A percentile compares a stretch with the other conserved stretches of the same genome.
Evolutionary conservation across 2,329 filamentous ascomycete species (phyloP).

Genomic region (Alternaria triticina): DNA sequence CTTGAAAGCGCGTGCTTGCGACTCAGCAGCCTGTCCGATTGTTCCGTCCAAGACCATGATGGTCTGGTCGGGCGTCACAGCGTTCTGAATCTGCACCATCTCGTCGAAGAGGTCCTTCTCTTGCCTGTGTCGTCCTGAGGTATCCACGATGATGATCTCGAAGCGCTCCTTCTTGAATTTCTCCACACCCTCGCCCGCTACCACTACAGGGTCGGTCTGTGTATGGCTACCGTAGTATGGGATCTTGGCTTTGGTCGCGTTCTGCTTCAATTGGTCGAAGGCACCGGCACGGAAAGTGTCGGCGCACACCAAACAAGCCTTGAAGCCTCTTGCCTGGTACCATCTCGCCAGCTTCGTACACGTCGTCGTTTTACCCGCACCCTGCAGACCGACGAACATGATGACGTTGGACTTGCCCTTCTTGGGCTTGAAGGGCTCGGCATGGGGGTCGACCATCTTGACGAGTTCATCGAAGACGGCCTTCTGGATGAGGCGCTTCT

Average conservation of each 20-base stretch:
- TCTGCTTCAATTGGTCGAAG: slow-evolving; percentile 98
- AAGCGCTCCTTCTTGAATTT: slow-evolving; percentile 99
- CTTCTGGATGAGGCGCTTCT: slow-evolving; percentile 98
- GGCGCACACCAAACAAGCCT: slow-evolving; percentile 91
- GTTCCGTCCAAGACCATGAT: slow-evolving; percentile 98
- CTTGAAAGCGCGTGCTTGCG: slow-evolving; percentile 95
- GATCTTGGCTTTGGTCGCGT: slow-evolving; percentile 98
- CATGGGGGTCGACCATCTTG: slow-evolving; percentile 92
- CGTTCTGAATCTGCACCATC: slow-evolving; percentile 95
- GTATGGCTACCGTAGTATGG: slow-evolving; percentile 97
- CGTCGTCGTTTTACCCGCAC: slow-evolving; percentile 96
- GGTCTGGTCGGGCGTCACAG: slow-evolving; percentile 91
- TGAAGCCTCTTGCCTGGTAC: slow-evolving; percentile 93
- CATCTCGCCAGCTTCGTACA: slow-evolving; percentile 96
- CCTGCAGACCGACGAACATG: slow-evolving; percentile 99
- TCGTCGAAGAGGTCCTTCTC: slow-evolving; percentile 95
- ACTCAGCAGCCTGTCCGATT: slow-evolving; percentile 94
- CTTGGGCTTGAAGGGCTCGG: slow-evolving; percentile 94
- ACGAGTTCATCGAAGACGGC: slow-evolving; percentile 97
- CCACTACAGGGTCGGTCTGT: slow-evolving; percentile 92
- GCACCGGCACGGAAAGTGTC: slow-evolving; percentile 98
- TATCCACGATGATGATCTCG: slow-evolving; percentile 98
- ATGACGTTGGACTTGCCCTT: slow-evolving; percentile 97
- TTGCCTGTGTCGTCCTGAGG: slow-evolving; percentile 91
- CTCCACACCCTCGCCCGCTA: slow-evolving; percentile 93